Conservation (phyloP, 495 filamentous ascomycete species). For the Aspergillus ostianus region DNA sequence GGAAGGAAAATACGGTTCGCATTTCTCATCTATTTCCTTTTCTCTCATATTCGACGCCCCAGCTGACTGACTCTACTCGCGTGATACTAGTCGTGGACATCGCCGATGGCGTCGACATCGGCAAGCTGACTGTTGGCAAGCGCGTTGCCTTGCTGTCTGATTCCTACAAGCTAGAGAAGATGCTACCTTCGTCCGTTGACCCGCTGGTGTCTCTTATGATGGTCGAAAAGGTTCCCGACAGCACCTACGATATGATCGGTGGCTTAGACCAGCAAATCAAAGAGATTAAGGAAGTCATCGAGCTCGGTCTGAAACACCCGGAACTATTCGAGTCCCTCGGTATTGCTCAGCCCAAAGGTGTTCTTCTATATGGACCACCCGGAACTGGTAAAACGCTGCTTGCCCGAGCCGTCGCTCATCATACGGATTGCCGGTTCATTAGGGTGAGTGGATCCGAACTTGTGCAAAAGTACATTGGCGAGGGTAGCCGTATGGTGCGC, state of each 20-base stretch:
- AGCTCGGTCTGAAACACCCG: constrained; percentile 96
- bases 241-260: constrained; percentile 99
- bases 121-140: constrained; percentile 95
- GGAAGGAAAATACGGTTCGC: constrained; percentile 97
- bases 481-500: constrained; percentile 96
- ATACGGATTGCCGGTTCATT: constrained; percentile 99
- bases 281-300: constrained; percentile 99
- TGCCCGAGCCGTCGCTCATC: constrained; percentile 93
- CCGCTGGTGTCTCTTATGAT: constrained; percentile 99
- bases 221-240: constrained; percentile 99
- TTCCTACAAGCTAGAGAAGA: constrained; percentile 96
- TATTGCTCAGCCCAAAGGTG: constrained; percentile 97
- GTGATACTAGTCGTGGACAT: constrained; percentile 82
- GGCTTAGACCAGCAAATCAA: constrained; percentile 99
- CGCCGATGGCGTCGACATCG: constrained; percentile 87
- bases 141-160: constrained; percentile 95
- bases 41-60: neutral
- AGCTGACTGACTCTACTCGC: constrained; percentile 15
- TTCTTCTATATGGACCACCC: constrained; percentile 93
- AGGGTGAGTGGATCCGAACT: constrained; percentile 93
- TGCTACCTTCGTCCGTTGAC: constrained; percentile 95
- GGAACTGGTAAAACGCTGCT: constrained; percentile 97
- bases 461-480: constrained; percentile 99
- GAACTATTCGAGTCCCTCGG: constrained; percentile 98
- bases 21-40: neutral